phyloP scores from a whole-genome alignment of 2,329 filamentous ascomycete species.

The Botrytis cinerea region DNA sequence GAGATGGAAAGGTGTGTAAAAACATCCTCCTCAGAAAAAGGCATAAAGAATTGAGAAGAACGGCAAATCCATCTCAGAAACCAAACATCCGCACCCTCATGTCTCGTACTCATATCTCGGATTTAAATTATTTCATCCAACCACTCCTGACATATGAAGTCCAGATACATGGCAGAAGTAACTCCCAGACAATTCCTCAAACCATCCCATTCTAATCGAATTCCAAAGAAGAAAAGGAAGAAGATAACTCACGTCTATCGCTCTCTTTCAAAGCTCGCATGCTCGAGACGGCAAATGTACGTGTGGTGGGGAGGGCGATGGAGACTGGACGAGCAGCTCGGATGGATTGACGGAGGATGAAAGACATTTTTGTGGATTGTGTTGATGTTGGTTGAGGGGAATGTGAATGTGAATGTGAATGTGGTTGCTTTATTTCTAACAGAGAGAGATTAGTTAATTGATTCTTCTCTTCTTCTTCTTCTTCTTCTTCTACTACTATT shows the following conservation, averaged over 20 bases:
- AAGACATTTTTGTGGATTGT: slow-evolving; percentile 35
- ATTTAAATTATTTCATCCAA: neutral
- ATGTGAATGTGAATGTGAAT: neutral
- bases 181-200: neutral
- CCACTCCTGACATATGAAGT: neutral
- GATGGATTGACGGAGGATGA: slow-evolving; percentile 33
- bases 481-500: neutral
- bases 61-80: neutral
- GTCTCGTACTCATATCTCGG: too few species aligned
- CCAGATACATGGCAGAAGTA: neutral
- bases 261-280: slow-evolving; percentile 38
- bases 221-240: neutral
- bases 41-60: neutral
- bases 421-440: neutral
- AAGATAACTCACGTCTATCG: slow-evolving; percentile 36
- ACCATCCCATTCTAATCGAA: neutral
- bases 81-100: neutral
- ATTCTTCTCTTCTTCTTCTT: neutral
- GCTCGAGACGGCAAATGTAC: slow-evolving; percentile 32
- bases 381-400: neutral
- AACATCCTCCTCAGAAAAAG: neutral
- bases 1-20: neutral
- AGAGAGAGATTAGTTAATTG: neutral
- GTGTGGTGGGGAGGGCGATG: neutral
- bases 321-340: slow-evolving; percentile 26